A percentile compares a stretch with the other conserved stretches of the same genome.
These are phyloP conservation scores for Dendrobium catenatum DNA, from an alignment of 106 monocot species.

Conservation along the genomic window DNA sequence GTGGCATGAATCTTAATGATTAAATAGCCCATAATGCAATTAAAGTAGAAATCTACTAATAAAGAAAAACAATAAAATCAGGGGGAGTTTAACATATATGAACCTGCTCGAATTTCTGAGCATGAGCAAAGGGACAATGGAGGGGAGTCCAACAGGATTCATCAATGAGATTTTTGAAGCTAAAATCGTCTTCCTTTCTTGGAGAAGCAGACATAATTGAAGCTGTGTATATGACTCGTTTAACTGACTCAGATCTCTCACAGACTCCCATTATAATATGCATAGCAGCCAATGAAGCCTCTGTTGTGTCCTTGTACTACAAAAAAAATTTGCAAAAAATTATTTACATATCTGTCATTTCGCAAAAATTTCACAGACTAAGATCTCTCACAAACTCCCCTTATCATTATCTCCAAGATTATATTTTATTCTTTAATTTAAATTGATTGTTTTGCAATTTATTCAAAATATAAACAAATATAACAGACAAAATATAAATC, in stretches of 20 bases:
- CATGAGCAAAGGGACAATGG: slow-evolving; percentile 13
- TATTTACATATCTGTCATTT: neutral
- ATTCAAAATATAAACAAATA: too few relatives aligned
- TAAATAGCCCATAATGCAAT: too few relatives aligned
- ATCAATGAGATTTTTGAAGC: slow-evolving; percentile 29
- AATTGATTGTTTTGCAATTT: too few relatives aligned
- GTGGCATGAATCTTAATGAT: too few relatives aligned
- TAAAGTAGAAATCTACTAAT: too few relatives aligned
- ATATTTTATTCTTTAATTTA: too few relatives aligned
- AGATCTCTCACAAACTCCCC: neutral
- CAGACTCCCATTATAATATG: neutral
- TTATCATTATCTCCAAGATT: neutral
- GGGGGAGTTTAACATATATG: too few relatives aligned
- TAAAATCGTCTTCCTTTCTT: slow-evolving; percentile 10
- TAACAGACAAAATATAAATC: too few relatives aligned
- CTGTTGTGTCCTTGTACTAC: slow-evolving; percentile 7
- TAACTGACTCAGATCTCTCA: slow-evolving; percentile 3
- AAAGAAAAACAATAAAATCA: too few relatives aligned
- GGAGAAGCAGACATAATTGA: slow-evolving; percentile 19
- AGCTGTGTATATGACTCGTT: slow-evolving; percentile 33
- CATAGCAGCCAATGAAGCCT: slow-evolving; percentile 10
- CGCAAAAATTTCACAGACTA: neutral
- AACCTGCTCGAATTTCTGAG: too few relatives aligned
- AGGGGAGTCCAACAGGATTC: slow-evolving; percentile 67
- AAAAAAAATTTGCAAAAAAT: neutral